A percentile compares a stretch with the other conserved stretches of the same genome.
phyloP scores from a whole-genome alignment of 2,329 filamentous ascomycete species.

The Pseudogymnoascus sp. region DNA sequence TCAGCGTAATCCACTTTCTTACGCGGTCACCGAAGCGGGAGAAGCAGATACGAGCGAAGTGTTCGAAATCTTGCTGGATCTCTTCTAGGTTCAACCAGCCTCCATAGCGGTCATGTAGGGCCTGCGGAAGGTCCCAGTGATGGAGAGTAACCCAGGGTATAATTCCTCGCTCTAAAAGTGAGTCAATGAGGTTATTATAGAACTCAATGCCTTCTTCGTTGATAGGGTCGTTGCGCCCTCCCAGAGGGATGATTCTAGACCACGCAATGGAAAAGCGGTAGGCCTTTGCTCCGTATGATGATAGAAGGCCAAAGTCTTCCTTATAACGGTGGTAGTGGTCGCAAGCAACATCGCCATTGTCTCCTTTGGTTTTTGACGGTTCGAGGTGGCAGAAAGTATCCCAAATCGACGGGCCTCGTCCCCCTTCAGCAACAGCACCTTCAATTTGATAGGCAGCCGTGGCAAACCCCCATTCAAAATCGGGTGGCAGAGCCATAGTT shows the following conservation, averaged over 20 bases:
- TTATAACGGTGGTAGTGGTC: conserved; percentile 45
- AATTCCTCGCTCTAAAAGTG: conserved; percentile 36
- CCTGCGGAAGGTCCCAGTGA: conserved; percentile 36
- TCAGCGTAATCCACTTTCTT: conserved; percentile 35
- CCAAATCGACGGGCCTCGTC: conserved; percentile 32
- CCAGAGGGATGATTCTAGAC: conserved; percentile 43
- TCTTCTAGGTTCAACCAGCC: conserved; percentile 30
- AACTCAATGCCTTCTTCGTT: conserved; percentile 40
- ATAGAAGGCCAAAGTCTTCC: conserved; percentile 37
- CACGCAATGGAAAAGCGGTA: conserved; percentile 42
- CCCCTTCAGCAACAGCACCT: conserved; percentile 36
- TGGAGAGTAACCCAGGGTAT: conserved; percentile 38
- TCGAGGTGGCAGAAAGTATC: conserved; percentile 32
- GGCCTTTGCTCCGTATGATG: conserved; percentile 33
- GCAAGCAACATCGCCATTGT: conserved; percentile 40
- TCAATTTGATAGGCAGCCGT: conserved; percentile 38
- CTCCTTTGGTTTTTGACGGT: conserved; percentile 24
- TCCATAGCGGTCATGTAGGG: conserved; percentile 33
- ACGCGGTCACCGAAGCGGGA: conserved; percentile 33
- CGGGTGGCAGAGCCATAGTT: conserved; percentile 25
- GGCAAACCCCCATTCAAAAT: conserved; percentile 37
- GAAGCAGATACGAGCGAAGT: conserved; percentile 35
- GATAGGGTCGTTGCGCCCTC: conserved; percentile 35
- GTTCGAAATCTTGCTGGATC: conserved; percentile 31
- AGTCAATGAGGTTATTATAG: conserved; percentile 42